These are phyloP conservation scores for Paracorniculantispora psalliotae DNA, from an alignment of 2,329 filamentous ascomycete species.

Conservation along the genomic window DNA sequence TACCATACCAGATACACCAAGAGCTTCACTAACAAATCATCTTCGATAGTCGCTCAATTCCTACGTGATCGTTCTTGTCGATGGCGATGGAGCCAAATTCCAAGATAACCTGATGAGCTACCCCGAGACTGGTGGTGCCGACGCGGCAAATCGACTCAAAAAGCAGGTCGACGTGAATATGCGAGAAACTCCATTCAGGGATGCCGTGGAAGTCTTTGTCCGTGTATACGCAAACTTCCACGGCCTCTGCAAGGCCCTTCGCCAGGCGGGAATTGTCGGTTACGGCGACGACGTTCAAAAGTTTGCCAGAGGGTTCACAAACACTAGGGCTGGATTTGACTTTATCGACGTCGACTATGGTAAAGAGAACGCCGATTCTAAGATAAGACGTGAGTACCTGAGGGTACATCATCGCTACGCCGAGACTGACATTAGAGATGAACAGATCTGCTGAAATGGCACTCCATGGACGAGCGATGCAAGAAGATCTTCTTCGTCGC, in stretches of 20 bases:
- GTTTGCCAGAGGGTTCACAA: neutral
- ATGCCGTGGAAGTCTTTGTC: neutral
- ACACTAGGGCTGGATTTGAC: slow-evolving; percentile 4
- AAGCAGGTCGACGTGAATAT: neutral
- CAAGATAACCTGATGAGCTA: neutral
- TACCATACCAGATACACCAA: neutral
- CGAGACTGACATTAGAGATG: neutral
- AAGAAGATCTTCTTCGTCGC: neutral
- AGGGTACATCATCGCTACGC: neutral
- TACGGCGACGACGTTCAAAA: neutral
- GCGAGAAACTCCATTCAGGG: neutral
- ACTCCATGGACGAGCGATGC: neutral
- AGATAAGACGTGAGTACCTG: slow-evolving; percentile 3
- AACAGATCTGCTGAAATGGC: neutral
- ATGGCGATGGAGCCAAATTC: neutral
- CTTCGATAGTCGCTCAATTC: neutral
- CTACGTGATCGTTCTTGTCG: neutral
- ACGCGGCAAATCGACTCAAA: neutral
- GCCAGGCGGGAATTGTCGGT: neutral
- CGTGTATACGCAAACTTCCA: neutral
- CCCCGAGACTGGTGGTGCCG: neutral
- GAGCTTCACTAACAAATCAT: neutral
- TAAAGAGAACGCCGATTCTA: slow-evolving; percentile 2
- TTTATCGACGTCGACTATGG: slow-evolving; percentile 5
- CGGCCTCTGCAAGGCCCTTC: neutral